These are phyloP conservation scores for Aspergillus brunneoviolaceus DNA, from an alignment of 2,329 filamentous ascomycete genomes.

Conservation along the genomic window DNA sequence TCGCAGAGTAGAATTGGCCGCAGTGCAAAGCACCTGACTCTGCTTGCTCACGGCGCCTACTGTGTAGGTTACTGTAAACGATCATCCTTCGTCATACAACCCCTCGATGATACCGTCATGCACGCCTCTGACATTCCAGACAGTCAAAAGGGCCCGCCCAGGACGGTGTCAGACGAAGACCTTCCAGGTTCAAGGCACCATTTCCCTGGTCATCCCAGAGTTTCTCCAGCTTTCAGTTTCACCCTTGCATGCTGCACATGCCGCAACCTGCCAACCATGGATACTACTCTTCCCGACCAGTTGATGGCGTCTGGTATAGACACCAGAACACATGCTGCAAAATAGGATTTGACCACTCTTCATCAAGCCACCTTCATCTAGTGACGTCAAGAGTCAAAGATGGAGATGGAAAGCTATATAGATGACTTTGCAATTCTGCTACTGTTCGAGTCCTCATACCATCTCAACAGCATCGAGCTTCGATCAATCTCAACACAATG, in stretches of 20 bases:
- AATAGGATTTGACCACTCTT: not conserved
- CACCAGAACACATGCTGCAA: not conserved
- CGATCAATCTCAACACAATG: not conserved
- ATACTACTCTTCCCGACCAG: not conserved
- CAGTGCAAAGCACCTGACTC: not conserved
- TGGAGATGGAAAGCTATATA: not conserved
- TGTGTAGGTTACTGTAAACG: not conserved
- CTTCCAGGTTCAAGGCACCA: not conserved
- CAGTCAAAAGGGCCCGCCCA: not conserved
- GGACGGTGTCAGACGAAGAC: not conserved
- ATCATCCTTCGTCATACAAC: not conserved
- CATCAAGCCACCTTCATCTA: not conserved
- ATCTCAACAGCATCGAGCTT: not conserved
- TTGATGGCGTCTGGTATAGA: not conserved
- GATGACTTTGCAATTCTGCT: not conserved
- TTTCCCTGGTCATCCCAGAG: not conserved
- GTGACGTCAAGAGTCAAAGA: not conserved
- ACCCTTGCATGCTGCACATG: not conserved
- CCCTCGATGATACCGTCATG: not conserved
- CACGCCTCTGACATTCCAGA: not conserved
- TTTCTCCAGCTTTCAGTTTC: not conserved
- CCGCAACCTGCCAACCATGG: not conserved
- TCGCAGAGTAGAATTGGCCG: not conserved
- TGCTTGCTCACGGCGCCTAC: not conserved
- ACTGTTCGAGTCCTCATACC: not conserved